These are phyloP conservation scores for Trichoderma endophyticum DNA, from an alignment of 2,329 filamentous ascomycete genomes.

Conservation along the genomic window DNA sequence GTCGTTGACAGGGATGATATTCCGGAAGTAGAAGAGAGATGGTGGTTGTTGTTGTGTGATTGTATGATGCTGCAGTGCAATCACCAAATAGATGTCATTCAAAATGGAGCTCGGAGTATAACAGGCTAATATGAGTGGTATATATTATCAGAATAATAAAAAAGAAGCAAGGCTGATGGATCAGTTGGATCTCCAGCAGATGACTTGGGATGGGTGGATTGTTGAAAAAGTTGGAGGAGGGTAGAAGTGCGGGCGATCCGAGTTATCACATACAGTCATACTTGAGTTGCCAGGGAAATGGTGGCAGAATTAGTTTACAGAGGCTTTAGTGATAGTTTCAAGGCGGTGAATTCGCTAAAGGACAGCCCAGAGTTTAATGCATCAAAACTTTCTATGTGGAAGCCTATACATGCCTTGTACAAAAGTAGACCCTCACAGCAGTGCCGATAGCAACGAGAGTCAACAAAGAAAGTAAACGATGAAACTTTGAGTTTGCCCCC, in stretches of 20 bases:
- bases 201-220: not conserved
- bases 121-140: not conserved
- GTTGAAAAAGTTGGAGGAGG: conserved; percentile 4
- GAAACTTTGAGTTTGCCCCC: not conserved
- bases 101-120: not conserved
- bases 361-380: not conserved
- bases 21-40: not conserved
- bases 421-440: not conserved
- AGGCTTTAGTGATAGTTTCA: not conserved
- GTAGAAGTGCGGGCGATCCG: not conserved
- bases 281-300: not conserved
- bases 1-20: not conserved
- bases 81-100: not conserved
- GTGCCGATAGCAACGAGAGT: not conserved
- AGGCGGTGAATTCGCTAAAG: not conserved
- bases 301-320: not conserved
- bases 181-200: not conserved
- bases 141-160: not conserved
- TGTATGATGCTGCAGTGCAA: not conserved
- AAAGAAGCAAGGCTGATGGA: not conserved
- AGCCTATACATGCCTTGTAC: not conserved
- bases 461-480: not conserved
- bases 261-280: not conserved
- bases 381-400: not conserved
- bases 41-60: not conserved